Base-by-base conservation (phyloP, 139 green algal species). In the Chara braunii region DNA sequence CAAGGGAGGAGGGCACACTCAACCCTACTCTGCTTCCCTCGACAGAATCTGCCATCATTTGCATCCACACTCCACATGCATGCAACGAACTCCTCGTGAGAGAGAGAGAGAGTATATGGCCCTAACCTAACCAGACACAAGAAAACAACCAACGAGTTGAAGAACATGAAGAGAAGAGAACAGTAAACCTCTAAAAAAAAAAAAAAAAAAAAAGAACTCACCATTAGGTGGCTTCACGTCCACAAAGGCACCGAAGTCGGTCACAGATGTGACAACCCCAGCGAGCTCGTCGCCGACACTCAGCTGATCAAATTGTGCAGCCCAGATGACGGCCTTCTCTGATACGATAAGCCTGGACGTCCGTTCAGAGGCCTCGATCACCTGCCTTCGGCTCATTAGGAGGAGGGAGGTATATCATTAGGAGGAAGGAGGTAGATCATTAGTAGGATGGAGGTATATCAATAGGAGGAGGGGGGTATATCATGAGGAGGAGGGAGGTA, bases 221-320 rank as follows among this genome's bases (percentile, higher is more conserved):
- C 56, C 60, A 3, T 70, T 53, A 6, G 60, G 60, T 9, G 43
- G 42, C 7, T 37, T 30, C 51, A 70, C 22, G 55, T 70, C 60
- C 4, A 70, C 60, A 3, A 70, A 70, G 9, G 55, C 60, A 8
- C 60, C 60, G 0, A 70, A 70, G 51, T 70, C 60, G 2, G 60
- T 57, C 7, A 70, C 9, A 9, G 60, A 37, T n/a, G 22, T 12
- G 2, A 70, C 60, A 1, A 26, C 1, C 4, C 60, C 60, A 9
- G 22, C 22, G 7, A 29, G 30, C n/a, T 70, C 60, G 51, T 70
- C 7, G 22, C n/a, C 60, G 22, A 42, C 14, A 18, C 23, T 6
- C 24, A 70, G 22, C 6, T n/a, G 26, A 26, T 7, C 51, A 51
- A 71, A 26, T 26, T 22, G 23, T 53, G n/a, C 8, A 8, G 8